Evolutionary conservation across 352 stramenopile genomes (phyloP), one percentile per base, ranked within the genome.

Genomic region (Phytopythium mirpurense): DNA sequence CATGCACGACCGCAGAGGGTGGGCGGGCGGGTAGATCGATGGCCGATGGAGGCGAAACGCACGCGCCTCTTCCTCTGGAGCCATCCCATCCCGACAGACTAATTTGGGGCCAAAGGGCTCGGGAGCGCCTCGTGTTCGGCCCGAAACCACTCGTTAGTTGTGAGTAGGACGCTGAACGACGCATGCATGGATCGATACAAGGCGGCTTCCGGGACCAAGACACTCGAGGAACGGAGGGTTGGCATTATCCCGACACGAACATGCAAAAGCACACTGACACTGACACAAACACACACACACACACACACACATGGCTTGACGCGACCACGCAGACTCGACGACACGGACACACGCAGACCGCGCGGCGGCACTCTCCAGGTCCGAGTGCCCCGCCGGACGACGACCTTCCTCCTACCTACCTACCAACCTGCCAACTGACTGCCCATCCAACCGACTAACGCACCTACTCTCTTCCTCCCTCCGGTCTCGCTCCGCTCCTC

Each of bases 41-140:
- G 45, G 45, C 45, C 45, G 29, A 51, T 24, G 16, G 45, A 40
- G 32, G 5, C n/a, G n/a, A 51, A 35, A 51, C 45, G 19, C n/a
- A 40, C 24, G 32, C 45, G 45, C 35, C 45, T 37, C n/a, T 29
- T 51, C 32, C 21, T 21, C 21, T 45, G n/a, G n/a, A n/a, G n/a
- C n/a, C n/a, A n/a, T n/a, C n/a, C n/a, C n/a, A n/a, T n/a, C n/a
- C n/a, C n/a, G n/a, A n/a, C n/a, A n/a, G 29, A 32, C 40, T 45
- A 45, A 45, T 45, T 45, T 26, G 2, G 40, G 40, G 21, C 40
- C 10, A 27, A 23, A 44, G 38, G 18, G 21, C 36, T 12, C 36
- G 18, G 23, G 38, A 16, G n/a, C n/a, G n/a, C n/a, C n/a, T n/a
- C n/a, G n/a, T n/a, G n/a, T n/a, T 32, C 5, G 5, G 29, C 1